Conservation (phyloP, 208 protist genomes). For the Wallacemonas sp. region DNA sequence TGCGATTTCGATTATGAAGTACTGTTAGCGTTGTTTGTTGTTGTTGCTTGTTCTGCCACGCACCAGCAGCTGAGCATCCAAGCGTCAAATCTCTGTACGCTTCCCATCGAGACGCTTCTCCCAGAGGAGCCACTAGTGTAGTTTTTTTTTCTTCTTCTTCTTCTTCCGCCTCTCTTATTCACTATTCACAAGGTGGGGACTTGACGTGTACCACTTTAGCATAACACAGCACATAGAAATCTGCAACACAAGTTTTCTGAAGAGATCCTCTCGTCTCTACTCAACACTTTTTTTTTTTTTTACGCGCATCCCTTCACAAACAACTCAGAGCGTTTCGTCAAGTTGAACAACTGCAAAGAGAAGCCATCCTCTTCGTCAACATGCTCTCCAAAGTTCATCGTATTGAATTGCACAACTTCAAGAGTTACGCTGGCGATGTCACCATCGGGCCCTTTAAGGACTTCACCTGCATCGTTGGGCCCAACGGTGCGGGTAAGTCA, state of each 20-base stretch:
- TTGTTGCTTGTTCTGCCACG: too few species aligned
- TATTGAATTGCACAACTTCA: conserved; percentile 98
- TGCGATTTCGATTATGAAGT: too few species aligned
- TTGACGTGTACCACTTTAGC: not conserved
- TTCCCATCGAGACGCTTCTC: too few species aligned
- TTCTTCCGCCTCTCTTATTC: conserved; percentile 11
- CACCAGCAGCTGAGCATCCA: too few species aligned
- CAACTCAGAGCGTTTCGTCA: not conserved
- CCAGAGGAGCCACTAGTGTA: too few species aligned
- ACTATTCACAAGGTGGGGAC: not conserved
- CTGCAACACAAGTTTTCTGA: too few species aligned
- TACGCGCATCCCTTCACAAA: not conserved
- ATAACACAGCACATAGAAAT: too few species aligned
- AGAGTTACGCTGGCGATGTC: conserved; percentile 96
- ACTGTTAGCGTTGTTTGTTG: too few species aligned
- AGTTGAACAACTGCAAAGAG: not conserved
- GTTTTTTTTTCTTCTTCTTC: conserved; percentile 1
- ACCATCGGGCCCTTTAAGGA: conserved; percentile 96
- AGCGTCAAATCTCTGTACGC: too few species aligned
- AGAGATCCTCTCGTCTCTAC: too few species aligned
- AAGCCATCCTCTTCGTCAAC: not conserved
- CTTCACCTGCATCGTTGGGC: conserved; percentile 99
- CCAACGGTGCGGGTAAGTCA: conserved; percentile 98
- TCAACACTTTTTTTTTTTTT: not conserved
- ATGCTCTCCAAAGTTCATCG: conserved; percentile 79